Percentiles rank a stretch among this genome's conserved stretches.
These are phyloP conservation scores for Plantago elongata DNA, from an alignment of 257 asterid species.

Conservation along the genomic window DNA sequence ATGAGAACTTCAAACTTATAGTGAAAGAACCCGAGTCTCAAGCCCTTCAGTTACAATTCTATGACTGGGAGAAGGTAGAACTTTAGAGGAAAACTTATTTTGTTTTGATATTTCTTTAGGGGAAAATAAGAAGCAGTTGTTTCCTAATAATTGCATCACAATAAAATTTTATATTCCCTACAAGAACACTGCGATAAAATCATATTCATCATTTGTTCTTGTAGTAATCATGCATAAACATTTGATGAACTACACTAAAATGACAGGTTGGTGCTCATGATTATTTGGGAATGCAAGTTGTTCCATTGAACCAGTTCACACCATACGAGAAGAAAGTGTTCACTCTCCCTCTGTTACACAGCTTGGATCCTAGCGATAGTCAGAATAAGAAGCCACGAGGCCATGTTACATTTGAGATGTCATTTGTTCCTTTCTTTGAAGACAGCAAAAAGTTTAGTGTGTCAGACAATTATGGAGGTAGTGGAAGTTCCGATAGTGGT, in stretches of 20 bases:
- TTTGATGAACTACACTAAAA: neutral
- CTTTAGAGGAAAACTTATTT: neutral
- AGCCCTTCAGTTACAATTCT: slow-evolving; percentile 52
- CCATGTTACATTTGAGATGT: slow-evolving; percentile 38
- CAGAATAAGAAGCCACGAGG: slow-evolving; percentile 59
- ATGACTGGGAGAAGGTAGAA: slow-evolving; percentile 80
- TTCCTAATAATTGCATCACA: no score
- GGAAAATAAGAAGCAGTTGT: neutral
- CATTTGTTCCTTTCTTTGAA: slow-evolving; percentile 65
- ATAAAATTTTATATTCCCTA: no score
- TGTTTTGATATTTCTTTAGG: no score
- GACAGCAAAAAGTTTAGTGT: slow-evolving; percentile 43
- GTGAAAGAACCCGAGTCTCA: slow-evolving; percentile 74
- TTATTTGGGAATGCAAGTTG: slow-evolving; percentile 77
- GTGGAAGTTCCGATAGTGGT: slow-evolving; percentile 22
- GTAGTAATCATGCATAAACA: neutral
- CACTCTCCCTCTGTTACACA: slow-evolving; percentile 49
- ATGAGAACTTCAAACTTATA: slow-evolving; percentile 64
- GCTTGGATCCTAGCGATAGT: slow-evolving; percentile 49
- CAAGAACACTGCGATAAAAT: no score
- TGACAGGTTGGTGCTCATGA: slow-evolving; percentile 72
- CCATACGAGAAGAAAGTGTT: slow-evolving; percentile 52
- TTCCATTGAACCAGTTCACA: slow-evolving; percentile 40
- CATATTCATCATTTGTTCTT: neutral
- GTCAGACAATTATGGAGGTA: slow-evolving; percentile 14